Percentiles rank a stretch among this genome's conserved stretches.
Conservation (phyloP, 805 yeast genomes). For the Groenewaldozyma salmanticensis region DNA sequence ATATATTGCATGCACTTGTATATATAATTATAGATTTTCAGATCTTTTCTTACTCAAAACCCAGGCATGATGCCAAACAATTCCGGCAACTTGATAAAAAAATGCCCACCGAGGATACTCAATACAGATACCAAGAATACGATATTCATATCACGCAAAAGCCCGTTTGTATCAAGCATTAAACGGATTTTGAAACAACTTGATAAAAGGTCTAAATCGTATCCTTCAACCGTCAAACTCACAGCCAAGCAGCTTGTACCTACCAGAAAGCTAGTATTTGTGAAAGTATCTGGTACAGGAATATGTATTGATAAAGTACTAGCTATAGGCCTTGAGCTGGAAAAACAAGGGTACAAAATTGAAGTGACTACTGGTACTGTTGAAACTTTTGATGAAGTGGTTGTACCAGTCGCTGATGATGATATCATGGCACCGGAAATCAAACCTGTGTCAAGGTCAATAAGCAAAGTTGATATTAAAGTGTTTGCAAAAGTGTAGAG, state of each 20-base stretch:
- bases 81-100: too few species aligned
- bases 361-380: constrained; percentile 57
- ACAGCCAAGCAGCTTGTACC: constrained; percentile 36
- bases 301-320: constrained; percentile 53
- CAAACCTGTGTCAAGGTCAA: constrained; percentile 27
- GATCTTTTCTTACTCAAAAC: too few species aligned
- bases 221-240: too few species aligned
- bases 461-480: constrained; percentile 36
- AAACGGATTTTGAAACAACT: constrained; percentile 48
- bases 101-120: constrained; percentile 41
- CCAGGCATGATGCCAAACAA: too few species aligned
- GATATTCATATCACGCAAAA: constrained; percentile 49
- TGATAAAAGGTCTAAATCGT: too few species aligned
- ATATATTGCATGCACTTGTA: too few species aligned
- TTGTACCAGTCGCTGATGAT: constrained; percentile 14
- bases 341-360: constrained; percentile 41
- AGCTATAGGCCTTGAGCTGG: constrained; percentile 53
- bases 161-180: constrained; percentile 70
- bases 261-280: constrained; percentile 28
- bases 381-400: constrained; percentile 68
- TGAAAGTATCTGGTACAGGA: constrained; percentile 70
- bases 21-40: too few species aligned
- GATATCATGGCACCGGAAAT: constrained; percentile 16
- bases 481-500: constrained; percentile 22
- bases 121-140: constrained; percentile 33